phyloP scores from a whole-genome alignment of 768 basidiomycete species.

The Mycena polygramma region DNA sequence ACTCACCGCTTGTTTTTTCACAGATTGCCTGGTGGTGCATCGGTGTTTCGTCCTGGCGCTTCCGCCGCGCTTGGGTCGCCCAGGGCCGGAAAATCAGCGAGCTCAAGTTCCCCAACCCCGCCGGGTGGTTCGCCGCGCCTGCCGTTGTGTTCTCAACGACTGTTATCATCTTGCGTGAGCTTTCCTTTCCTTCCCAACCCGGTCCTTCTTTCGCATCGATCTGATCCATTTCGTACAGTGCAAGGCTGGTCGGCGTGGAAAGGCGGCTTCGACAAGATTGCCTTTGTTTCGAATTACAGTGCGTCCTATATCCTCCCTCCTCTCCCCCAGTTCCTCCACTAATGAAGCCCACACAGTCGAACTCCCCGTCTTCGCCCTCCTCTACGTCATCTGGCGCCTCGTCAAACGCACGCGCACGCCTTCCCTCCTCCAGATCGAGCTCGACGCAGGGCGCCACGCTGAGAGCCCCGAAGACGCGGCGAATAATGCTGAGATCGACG shows the following conservation, averaged over 20 bases:
- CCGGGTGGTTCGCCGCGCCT: constrained; percentile 22
- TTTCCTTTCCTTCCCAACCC: neutral
- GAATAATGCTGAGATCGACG: constrained; percentile 22
- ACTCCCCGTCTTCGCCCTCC: constrained; percentile 17
- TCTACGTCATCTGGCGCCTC: constrained; percentile 23
- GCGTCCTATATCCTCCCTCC: constrained; percentile 1
- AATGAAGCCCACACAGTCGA: constrained; percentile 7
- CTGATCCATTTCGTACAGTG: constrained; percentile 19
- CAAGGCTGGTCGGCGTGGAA: constrained; percentile 26
- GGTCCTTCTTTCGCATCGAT: neutral
- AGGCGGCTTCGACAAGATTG: constrained; percentile 22
- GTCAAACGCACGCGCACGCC: constrained; percentile 20
- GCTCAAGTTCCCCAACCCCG: constrained; percentile 24
- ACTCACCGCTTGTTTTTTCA: neutral
- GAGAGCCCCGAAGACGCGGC: constrained; percentile 17
- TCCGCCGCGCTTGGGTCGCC: constrained; percentile 26
- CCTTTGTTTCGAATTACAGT: constrained; percentile 25
- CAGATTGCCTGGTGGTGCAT: constrained; percentile 28
- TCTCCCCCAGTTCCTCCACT: neutral
- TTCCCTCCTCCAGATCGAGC: constrained; percentile 19
- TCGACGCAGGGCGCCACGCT: constrained; percentile 22
- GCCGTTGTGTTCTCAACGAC: constrained; percentile 23
- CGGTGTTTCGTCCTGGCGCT: constrained; percentile 23
- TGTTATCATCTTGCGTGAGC: constrained; percentile 22
- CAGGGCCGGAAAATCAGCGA: constrained; percentile 17